Evolutionary conservation across 129 eudicot species (phyloP), one percentile per base, ranked within the genome.

Genomic region (Tagetes erecta): DNA sequence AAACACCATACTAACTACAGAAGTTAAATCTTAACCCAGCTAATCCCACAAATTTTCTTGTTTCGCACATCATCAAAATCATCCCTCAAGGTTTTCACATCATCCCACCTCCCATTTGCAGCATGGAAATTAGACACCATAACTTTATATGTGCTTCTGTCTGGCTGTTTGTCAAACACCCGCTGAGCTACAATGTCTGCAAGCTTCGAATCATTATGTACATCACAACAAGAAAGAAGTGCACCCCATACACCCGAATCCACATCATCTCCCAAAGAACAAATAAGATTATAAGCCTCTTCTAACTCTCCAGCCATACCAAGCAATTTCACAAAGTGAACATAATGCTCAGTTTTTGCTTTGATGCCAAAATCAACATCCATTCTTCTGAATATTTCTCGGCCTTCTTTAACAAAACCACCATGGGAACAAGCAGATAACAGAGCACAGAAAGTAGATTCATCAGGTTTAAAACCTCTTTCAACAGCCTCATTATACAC

Each of bases 211-310:
- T 89, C 74, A 53, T 85, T 76, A 68, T 85, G 85, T 38, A 44
- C 85, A 76, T 85, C 84, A 70, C 93, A 92, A 60, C 97, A 87
- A 47, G 93, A 86, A 64, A 92, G 82, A 72, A 92, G 88, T 12
- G 97, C 96, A 80, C 96, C 96, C 93, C 84, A 92, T 9, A 92
- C 78, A 64, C 94, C 83, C n/a, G 84, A 77, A 71, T 92, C 89
- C 39, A 87, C 89, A 4, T 86, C 76, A 33, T 77, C 85, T 37
- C 83, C 82, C 57, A 87, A 58, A 9, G 87, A 78, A n/a, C 64
- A 68, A 41, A 92, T 53, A 73, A 89, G 71, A 76, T 80, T 73
- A 76, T 89, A 87, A 38, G 97, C 96, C 84, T 87, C 96, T 8
- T 80, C 74, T 75, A 92, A 75, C 80, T 87, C 80, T 30, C 94